Conservation (phyloP, 495 filamentous ascomycete genomes). For the Penicillium fimorum region DNA sequence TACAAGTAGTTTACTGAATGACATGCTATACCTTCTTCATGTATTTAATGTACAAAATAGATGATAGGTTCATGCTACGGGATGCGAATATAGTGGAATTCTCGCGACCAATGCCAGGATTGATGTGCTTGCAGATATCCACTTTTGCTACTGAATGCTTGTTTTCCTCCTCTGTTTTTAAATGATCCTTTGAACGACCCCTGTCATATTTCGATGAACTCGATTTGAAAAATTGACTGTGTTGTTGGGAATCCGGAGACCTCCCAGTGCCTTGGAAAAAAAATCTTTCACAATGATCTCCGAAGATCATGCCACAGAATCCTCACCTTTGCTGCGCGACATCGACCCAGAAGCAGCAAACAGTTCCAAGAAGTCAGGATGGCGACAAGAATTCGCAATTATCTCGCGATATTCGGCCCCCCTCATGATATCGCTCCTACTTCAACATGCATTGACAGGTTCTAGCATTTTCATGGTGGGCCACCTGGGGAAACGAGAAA, state of each 20-base stretch:
- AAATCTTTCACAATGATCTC: not conserved
- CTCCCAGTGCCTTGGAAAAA: not conserved
- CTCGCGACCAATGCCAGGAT: conserved; percentile 3
- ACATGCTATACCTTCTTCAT: not conserved
- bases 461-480: conserved; percentile 68
- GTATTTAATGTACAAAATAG: not conserved
- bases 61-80: not conserved
- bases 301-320: conserved; percentile 3
- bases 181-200: not conserved
- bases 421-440: conserved; percentile 65
- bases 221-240: not conserved
- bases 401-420: conserved; percentile 54
- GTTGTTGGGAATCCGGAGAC: not conserved
- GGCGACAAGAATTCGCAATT: conserved; percentile 17
- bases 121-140: conserved; percentile 5
- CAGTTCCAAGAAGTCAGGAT: conserved; percentile 10
- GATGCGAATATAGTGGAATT: not conserved
- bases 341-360: conserved; percentile 3
- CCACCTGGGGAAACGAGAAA: conserved; percentile 58
- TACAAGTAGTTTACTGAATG: not conserved
- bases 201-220: not conserved
- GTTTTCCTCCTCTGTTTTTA: not conserved
- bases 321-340: conserved; percentile 6
- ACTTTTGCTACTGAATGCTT: not conserved
- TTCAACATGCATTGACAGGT: conserved; percentile 71